These are phyloP conservation scores for Isatis tinctoria DNA, from an alignment of 345 rosid species.

Conservation along the genomic window DNA sequence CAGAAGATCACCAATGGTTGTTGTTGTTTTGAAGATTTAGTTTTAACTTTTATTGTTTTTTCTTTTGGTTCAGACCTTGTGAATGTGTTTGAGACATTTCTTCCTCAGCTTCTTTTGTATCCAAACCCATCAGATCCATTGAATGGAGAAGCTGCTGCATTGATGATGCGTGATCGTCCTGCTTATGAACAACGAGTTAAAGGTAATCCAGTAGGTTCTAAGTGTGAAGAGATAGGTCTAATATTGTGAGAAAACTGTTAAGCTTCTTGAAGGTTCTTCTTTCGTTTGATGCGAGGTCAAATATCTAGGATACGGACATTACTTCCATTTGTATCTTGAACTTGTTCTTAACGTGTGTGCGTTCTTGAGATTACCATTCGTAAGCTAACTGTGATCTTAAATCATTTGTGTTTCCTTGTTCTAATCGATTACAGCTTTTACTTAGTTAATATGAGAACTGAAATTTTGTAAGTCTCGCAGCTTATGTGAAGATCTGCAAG, in stretches of 20 bases:
- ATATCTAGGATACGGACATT: not conserved
- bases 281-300: not conserved
- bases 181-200: slow-evolving; percentile 80
- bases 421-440: not conserved
- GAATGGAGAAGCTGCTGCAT: slow-evolving; percentile 96
- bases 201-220: slow-evolving; percentile 43
- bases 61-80: slow-evolving; percentile 63
- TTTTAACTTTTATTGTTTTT: not conserved
- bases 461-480: not conserved
- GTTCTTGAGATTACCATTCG: not conserved
- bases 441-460: not conserved
- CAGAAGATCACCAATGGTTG: not conserved
- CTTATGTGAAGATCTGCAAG: not conserved
- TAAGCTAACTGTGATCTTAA: not conserved
- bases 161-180: slow-evolving; percentile 88
- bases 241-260: not conserved
- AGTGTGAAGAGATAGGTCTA: not conserved
- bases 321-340: not conserved
- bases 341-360: not conserved
- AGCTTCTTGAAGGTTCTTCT: not conserved
- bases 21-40: not conserved
- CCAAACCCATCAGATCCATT: slow-evolving; percentile 97
- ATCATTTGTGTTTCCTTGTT: not conserved
- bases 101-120: slow-evolving; percentile 96
- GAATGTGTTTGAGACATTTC: slow-evolving; percentile 93